These are phyloP conservation scores for Populus davidiana DNA, from an alignment of 345 rosid genomes.

Conservation along the genomic window DNA sequence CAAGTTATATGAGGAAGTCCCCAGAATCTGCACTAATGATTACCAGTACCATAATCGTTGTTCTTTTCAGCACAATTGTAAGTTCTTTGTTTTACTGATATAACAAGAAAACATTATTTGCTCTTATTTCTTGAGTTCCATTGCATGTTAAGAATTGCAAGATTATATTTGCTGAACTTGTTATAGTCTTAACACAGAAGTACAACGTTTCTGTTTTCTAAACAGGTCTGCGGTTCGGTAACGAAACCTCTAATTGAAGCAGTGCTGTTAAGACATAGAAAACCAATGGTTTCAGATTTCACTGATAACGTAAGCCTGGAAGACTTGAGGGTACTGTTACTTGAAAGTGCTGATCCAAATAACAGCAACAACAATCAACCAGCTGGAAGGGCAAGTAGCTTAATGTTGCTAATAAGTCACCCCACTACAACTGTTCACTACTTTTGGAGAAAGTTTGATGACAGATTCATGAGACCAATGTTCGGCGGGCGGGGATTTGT, in stretches of 20 bases:
- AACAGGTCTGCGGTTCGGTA: conserved; percentile 61
- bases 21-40: conserved; percentile 44
- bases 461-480: conserved; percentile 60
- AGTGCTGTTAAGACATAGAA: conserved; percentile 37
- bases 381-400: conserved; percentile 29
- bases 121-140: not conserved
- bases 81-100: conserved; percentile 3
- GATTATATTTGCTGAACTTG: not conserved
- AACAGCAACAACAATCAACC: conserved; percentile 20
- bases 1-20: conserved; percentile 3
- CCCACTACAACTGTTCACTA: conserved; percentile 54
- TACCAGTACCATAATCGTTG: conserved; percentile 59
- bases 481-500: conserved; percentile 73
- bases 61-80: conserved; percentile 67
- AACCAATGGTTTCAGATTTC: conserved; percentile 39
- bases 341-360: conserved; percentile 42
- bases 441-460: conserved; percentile 69
- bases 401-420: conserved; percentile 45
- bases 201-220: not conserved
- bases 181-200: not conserved
- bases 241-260: conserved; percentile 60
- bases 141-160: no score
- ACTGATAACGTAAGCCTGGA: conserved; percentile 49
- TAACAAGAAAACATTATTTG: no score
- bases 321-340: conserved; percentile 45